A percentile compares a stretch with the other conserved stretches of the same genome.
Evolutionary conservation across 208 protist species (phyloP).

Genomic region (Dictyostelium gargantuum): DNA sequence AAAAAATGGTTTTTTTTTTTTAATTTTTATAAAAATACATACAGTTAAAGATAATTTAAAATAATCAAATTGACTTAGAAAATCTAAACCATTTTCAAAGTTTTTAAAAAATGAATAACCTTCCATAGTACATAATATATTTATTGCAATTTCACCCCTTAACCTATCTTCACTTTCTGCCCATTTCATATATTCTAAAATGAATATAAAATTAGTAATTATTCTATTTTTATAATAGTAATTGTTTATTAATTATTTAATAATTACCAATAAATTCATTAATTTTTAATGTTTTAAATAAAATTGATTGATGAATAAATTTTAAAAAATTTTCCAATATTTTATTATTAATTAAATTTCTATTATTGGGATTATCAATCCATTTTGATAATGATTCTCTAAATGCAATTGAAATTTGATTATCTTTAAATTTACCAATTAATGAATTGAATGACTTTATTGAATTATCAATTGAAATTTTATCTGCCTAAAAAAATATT

Average conservation of each 20-base stretch:
- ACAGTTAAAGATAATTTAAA: slow-evolving; percentile 1
- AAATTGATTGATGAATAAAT: not conserved
- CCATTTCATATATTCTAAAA: slow-evolving; percentile 31
- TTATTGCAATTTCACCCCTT: not conserved
- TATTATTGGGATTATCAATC: not conserved
- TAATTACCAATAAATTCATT: slow-evolving; percentile 19
- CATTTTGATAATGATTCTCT: slow-evolving; percentile 6
- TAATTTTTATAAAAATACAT: too few relatives aligned
- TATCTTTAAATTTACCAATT: not conserved
- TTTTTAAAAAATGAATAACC: not conserved
- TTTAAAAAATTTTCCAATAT: not conserved
- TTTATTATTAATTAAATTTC: not conserved
- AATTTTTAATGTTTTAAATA: not conserved
- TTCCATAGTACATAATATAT: not conserved
- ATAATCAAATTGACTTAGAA: slow-evolving; percentile 6
- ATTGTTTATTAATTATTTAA: not conserved
- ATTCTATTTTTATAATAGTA: not conserved
- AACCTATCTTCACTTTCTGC: not conserved
- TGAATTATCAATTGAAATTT: not conserved
- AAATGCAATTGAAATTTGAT: not conserved
- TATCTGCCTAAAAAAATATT: not conserved
- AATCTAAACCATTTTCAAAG: not conserved
- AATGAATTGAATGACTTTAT: not conserved
- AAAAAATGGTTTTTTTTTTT: too few relatives aligned
- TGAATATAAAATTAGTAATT: not conserved